These are phyloP conservation scores for Actinomucor elegans DNA, from an alignment of 371 early-diverging fungal genomes.

Conservation along the genomic window DNA sequence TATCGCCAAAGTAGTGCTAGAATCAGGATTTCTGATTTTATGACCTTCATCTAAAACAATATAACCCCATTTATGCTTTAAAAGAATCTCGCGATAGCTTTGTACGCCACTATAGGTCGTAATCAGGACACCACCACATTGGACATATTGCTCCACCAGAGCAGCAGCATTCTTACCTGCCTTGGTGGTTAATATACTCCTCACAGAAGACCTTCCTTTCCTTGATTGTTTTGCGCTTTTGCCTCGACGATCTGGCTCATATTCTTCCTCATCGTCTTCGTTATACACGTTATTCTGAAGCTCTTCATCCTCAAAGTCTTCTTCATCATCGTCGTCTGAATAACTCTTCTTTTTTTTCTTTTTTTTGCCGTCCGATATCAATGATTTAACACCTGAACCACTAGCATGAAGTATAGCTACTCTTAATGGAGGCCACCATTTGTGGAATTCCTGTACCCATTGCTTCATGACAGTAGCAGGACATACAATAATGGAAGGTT, in stretches of 20 bases:
- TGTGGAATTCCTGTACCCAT: slow-evolving; percentile 96
- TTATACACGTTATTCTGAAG: slow-evolving; percentile 10
- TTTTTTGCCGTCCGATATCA: slow-evolving; percentile 27
- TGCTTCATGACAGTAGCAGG: slow-evolving; percentile 96
- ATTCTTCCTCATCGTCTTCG: slow-evolving; percentile 51
- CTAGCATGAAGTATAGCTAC: slow-evolving; percentile 87
- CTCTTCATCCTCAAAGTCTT: not conserved
- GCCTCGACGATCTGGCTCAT: slow-evolving; percentile 32
- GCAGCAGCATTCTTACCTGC: slow-evolving; percentile 38
- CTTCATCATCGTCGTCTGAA: not conserved
- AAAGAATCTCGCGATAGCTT: slow-evolving; percentile 62
- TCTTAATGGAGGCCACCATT: slow-evolving; percentile 95
- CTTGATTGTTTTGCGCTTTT: slow-evolving; percentile 21
- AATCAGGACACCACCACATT: slow-evolving; percentile 76
- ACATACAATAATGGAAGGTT: slow-evolving; percentile 81
- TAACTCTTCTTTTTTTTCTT: not conserved
- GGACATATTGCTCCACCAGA: slow-evolving; percentile 33
- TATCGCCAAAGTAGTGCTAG: slow-evolving; percentile 84
- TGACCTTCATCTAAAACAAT: slow-evolving; percentile 98
- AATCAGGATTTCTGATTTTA: slow-evolving; percentile 94
- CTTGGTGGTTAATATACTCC: slow-evolving; percentile 33
- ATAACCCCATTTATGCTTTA: slow-evolving; percentile 83
- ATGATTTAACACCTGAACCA: slow-evolving; percentile 67
- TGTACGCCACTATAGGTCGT: slow-evolving; percentile 88
- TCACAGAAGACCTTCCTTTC: slow-evolving; percentile 14